Base-by-base conservation (phyloP, 768 basidiomycete species). In the Tylopilus rubrobrunneus region DNA sequence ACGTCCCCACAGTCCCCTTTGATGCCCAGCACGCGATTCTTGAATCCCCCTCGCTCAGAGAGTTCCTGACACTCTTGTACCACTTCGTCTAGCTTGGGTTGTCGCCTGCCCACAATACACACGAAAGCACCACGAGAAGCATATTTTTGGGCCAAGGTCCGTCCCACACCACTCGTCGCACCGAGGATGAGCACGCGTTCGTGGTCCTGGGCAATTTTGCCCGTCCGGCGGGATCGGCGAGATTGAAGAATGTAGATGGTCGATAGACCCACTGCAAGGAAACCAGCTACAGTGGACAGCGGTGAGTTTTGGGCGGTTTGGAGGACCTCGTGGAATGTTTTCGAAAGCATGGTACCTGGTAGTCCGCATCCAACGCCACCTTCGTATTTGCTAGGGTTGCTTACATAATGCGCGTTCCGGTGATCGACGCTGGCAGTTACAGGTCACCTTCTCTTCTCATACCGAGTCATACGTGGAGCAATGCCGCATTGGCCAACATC, bases 131-230 rank as follows among this genome's bases (percentile, higher is more conserved):
- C 92, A n/a, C 89, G 76, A 50, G 73, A 66, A 5, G 88, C 84
- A 60, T 95, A 95, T 56, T 78, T 72, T 12, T 76, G 73, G 1
- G 91, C 90, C 42, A 95, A 73, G 5, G 79, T 74, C 41, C 79
- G 77, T 1, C 94, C 94, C 25, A 96, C 83, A 0, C 94, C 94
- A 45, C 86, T 86, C 2, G 89, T 87, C 1, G 87, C 92, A 6
- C 94, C 94, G 7, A 97, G 68, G 45, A 97, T 74, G 2, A 97
- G 67, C 7, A 94, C 86, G 0, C 90, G 82, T 65, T 96, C 93
- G 3, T 74, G 56, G 1, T 50, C 51, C n/a, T 66, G 72, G 8
- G 74, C 62, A 8, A 87, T 59, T 50, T 71, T 73, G 25, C 55
- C 48, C 3, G 65, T 65, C 29, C 79, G 74, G 39, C 52, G 64